Percentiles rank a stretch among this genome's conserved stretches.
Evolutionary conservation across 1,284 basidiomycete genomes (phyloP).

Genomic region (Puccinia triticina): DNA sequence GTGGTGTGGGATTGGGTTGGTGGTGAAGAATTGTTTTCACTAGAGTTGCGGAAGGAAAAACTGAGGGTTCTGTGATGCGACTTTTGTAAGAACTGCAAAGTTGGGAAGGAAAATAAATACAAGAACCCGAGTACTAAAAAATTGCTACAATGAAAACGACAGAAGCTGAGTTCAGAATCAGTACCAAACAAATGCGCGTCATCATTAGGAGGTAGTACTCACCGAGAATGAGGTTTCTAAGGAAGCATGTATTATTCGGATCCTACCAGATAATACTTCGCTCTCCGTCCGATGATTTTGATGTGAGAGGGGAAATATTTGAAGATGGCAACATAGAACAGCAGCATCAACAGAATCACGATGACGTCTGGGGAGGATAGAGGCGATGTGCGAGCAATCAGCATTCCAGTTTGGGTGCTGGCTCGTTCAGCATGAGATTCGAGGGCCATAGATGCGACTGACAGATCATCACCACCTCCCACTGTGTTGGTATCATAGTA

Average conservation of each 20-base stretch:
- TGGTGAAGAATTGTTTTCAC: too few species aligned
- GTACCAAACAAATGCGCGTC: neutral
- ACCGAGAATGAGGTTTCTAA: neutral
- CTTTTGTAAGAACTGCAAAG: too few species aligned
- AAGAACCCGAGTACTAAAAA: too few species aligned
- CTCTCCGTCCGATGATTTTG: constrained; percentile 38
- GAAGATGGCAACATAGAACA: constrained; percentile 48
- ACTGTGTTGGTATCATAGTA: constrained; percentile 23
- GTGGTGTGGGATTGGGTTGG: too few species aligned
- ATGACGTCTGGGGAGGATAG: constrained; percentile 27
- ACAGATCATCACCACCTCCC: constrained; percentile 50
- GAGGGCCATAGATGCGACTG: neutral
- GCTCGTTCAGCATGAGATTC: neutral
- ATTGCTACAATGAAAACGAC: too few species aligned
- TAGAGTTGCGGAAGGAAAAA: too few species aligned
- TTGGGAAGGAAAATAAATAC: too few species aligned
- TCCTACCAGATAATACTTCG: constrained; percentile 49
- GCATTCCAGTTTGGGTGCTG: neutral
- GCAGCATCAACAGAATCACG: constrained; percentile 20
- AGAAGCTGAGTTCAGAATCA: too few species aligned
- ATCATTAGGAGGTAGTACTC: neutral
- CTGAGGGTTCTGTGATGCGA: too few species aligned
- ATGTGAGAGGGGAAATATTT: constrained; percentile 49
- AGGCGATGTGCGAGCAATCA: neutral
- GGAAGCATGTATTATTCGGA: constrained; percentile 20